A percentile compares a stretch with the other conserved stretches of the same genome.
phyloP scores from a whole-genome alignment of 2,329 filamentous ascomycete genomes.

The Coleophoma cylindrospora region DNA sequence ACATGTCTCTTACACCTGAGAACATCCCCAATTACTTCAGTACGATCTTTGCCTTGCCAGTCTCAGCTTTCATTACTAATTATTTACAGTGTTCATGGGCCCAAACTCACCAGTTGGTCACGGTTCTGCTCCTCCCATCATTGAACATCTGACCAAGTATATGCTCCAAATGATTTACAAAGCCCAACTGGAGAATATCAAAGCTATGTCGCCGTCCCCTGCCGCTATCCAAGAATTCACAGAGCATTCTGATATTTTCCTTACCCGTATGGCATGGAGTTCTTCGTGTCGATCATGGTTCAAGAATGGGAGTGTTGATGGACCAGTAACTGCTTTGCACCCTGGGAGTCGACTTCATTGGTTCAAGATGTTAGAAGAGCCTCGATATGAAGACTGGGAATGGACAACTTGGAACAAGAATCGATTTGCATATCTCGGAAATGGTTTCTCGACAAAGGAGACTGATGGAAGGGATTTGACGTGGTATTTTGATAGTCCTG shows the following conservation, averaged over 20 bases:
- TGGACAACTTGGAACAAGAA: conserved; percentile 42
- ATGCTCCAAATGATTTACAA: conserved; percentile 17
- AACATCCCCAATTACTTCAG: conserved; percentile 3
- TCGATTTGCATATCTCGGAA: conserved; percentile 45
- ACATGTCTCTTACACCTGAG: conserved; percentile 4
- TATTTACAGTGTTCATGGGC: conserved; percentile 6
- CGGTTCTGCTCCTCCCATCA: conserved; percentile 19
- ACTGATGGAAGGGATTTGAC: not conserved
- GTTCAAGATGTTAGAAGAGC: conserved; percentile 41
- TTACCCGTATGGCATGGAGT: conserved; percentile 46
- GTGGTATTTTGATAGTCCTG: not conserved
- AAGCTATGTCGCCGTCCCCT: conserved; percentile 5
- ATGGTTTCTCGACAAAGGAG: conserved; percentile 45
- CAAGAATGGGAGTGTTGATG: conserved; percentile 37
- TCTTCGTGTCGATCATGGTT: conserved; percentile 44
- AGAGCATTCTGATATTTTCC: conserved; percentile 40
- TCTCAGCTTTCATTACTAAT: not conserved
- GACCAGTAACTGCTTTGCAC: conserved; percentile 41
- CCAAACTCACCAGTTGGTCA: conserved; percentile 18
- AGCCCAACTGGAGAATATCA: conserved; percentile 4
- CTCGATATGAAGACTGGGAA: conserved; percentile 45
- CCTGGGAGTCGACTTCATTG: conserved; percentile 44
- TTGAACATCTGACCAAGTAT: conserved; percentile 27
- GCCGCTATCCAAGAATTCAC: conserved; percentile 33
- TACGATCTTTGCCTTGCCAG: not conserved